These are phyloP conservation scores for Coemansia nantahalensis DNA, from an alignment of 192 early-diverging fungal genomes.

Conservation along the genomic window DNA sequence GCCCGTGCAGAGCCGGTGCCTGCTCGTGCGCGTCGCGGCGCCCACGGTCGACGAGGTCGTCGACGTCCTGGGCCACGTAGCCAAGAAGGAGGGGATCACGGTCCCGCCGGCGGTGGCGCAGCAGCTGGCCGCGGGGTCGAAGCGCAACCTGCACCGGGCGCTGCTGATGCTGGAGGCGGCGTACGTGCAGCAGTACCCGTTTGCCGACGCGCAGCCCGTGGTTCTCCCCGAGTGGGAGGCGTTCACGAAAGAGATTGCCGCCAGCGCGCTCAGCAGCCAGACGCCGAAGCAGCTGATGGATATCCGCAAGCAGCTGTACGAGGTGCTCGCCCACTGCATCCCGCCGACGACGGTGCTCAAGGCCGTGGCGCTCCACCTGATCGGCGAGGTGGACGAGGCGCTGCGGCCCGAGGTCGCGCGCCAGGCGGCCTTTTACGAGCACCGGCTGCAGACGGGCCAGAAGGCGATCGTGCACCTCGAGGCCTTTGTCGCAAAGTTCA, in stretches of 20 bases:
- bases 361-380: conserved; percentile 69
- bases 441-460: conserved; percentile 78
- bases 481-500: conserved; percentile 87
- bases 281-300: conserved; percentile 66
- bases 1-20: conserved; percentile 89
- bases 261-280: conserved; percentile 71
- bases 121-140: conserved; percentile 65
- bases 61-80: conserved; percentile 67
- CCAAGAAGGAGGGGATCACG: conserved; percentile 74
- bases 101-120: conserved; percentile 63
- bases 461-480: conserved; percentile 96
- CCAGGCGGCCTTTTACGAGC: conserved; percentile 86
- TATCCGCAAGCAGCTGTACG: conserved; percentile 78
- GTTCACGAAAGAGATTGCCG: conserved; percentile 68
- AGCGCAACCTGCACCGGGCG: conserved; percentile 84
- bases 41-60: conserved; percentile 75
- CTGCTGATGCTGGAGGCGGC: conserved; percentile 89
- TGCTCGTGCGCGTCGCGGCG: conserved; percentile 82
- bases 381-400: conserved; percentile 64
- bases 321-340: conserved; percentile 88
- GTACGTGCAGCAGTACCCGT: conserved; percentile 65
- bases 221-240: conserved; percentile 86
- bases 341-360: conserved; percentile 78
- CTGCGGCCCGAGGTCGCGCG: conserved; percentile 67
- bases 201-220: conserved; percentile 55